Base-by-base conservation (phyloP, 805 yeast genomes). In the Lipomyces yamadae region DNA sequence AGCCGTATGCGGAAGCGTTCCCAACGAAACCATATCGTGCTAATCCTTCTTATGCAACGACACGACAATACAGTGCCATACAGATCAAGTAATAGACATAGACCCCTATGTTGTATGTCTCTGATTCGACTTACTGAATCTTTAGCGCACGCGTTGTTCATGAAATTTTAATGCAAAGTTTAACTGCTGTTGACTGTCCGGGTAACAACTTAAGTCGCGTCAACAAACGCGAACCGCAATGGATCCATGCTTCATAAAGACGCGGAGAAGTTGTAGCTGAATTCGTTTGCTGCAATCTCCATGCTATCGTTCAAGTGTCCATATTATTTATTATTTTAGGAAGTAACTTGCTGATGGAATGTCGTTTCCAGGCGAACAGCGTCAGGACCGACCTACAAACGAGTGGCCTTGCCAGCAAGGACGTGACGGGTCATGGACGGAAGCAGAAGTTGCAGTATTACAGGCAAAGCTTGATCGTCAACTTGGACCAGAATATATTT, bases 401-500 rank as follows among this genome's bases (percentile, higher is more conserved):
- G 32, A 33, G 24, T 29, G 24, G 33, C 66, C 61, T 35, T 60
- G n/a, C 50, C 69, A 59, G 42, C 64, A 60, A 35, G 61, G 32
- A n/a, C 35, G 33, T 2, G 48, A 8, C 13, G 13, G 37, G 7
- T 45, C 62, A 18, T 73, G 75, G 75, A 56, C 72, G 6, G 56
- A 50, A 1, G 61, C 34, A 7, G 69, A 73, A 30, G 62, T 60
- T 24, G 73, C 73, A 37, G 72, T 71, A 6, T 70, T 75, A 45
- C 66, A 66, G 57, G 53, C 56, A 13, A 18, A 56, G 30, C 75
- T 81, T 48, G 78, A 76, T 55, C 76, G 72, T 52, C 77, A 78
- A 58, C 75, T 87, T 29, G 90, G 90, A 0, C 89, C 89, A 1
- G 90, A 86, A 71, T 86, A 80, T 70, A 84, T 87, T 32, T 82